Evolutionary conservation across 169 alveolate genomes (phyloP), one percentile per base, ranked within the genome.

Genomic region (Toxoplasma gondii): DNA sequence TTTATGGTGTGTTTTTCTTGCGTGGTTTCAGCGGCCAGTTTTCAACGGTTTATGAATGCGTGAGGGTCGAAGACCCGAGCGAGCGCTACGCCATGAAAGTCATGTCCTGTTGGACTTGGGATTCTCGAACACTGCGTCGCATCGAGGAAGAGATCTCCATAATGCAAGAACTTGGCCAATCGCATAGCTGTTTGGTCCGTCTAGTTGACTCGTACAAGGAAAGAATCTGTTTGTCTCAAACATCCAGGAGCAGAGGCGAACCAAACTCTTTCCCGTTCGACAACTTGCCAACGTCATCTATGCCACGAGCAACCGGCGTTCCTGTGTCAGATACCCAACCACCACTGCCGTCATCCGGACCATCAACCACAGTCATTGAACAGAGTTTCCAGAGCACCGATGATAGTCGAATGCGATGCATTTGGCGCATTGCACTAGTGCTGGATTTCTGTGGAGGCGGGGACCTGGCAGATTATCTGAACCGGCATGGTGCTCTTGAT

Each of bases 361-460:
- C 90, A 12, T 41, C 90, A 12, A 41, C 27, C 90, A 16, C 31
- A 36, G 1, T 2, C 7, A 0, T 41, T 29, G 90, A 82, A 45
- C 67, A 27, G 24, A 12, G 36, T 43, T 12, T 12, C 69, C 67
- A 24, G 2, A 36, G 31, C 24, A 34, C 39, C 9, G 90, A 82
- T 19, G 38, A 41, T 31, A 36, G 41, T 10, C 31, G 41, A 24
- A 24, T 34, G 29, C 54, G 90, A 9, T 43, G 67, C 90, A 82
- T 80, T 39, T 91, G 94, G 94, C 74, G 92, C 43, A 80, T 94
- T 41, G 94, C 86, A 45, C 82, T 96, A 80, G 96, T 96, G 36
- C 81, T 96, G 34, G 97, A 96, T 54, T 93, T 88, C 81, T 96
- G 97, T 41, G 94, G 83, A 29, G 97, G 97, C 43, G 97, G 97